Evolutionary conservation across 306 rosid species (phyloP), one percentile per base, ranked within the genome.

Genomic region (Cicer bijugum): DNA sequence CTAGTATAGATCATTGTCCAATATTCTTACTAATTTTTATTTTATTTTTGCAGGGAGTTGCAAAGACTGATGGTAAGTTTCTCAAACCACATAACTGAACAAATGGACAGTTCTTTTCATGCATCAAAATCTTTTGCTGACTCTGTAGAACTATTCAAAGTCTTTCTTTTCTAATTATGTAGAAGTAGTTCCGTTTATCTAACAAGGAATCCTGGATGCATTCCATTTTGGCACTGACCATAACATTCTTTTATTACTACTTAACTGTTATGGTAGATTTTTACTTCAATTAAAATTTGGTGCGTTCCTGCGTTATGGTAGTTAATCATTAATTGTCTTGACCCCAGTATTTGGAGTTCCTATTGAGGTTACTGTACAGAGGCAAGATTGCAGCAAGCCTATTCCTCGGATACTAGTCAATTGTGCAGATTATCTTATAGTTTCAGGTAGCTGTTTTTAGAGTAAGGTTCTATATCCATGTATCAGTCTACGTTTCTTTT

Each of bases 341-440:
- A 85, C 40, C 68, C 53, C 82, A 95, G 99, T 88, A 50, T 95
- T 95, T 87, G 99, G 99, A 87, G 93, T 88, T 81, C 93, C 93
- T 12, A 85, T 95, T 81, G 97, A 91, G 85, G 74, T 86, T 71
- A 84, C 85, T 6, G 97, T 95, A 37, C 97, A 90, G 82, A 84
- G 89, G 80, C 89, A 95, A 79, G 88, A 91, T 76, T 82, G 90
- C 71, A 81, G 87, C 85, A 84, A 85, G 69, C 89, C 82, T 40
- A 83, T 95, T 87, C 99, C 99, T 67, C 86, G 75, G 74, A 90
- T 91, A 82, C 80, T 95, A 83, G 89, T 88, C 77, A 87, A 77
- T 37, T 87, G 96, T 81, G 97, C 99, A 74, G 99, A 95, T 84
- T 78, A 86, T 86, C 99, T 95, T 67, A 61, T 91, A 74, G 52